Base-by-base conservation (phyloP, 1,284 basidiomycete species). In the Termitomyces sp. region DNA sequence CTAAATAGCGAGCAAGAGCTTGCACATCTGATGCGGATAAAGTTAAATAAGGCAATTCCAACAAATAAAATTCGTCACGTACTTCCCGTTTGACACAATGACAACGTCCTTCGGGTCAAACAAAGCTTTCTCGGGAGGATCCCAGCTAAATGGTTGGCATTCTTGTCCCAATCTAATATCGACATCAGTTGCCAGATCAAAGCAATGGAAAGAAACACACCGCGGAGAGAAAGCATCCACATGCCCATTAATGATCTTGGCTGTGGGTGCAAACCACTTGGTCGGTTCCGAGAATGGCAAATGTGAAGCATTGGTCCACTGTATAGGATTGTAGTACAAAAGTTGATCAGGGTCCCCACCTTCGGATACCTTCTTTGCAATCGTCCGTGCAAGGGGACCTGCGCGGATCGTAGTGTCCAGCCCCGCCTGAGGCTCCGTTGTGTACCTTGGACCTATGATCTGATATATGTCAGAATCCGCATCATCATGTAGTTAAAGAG, bases 1-100 rank as follows among this genome's bases (percentile, higher is more conserved):
- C 76, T 78, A 65, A 83, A 83, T 21, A 84, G 66, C 1, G 81
- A 78, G 65, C 82, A 84, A 21, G 82, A 83, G 61, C 79, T 82
- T 4, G 68, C 75, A 58, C 75, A 76, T 62, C 69, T 70, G 50
- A 33, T 1, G 6, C 15, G 10, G 21, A 6, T 33, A 39, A 21
- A 36, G 21, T 31, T n/a, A 38, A 9, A 38, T 36, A 41, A 55
- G 41, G 19, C 44, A 41, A 19, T 45, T 12, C 33, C 28, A 36
- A 30, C 6, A 5, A 6, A 39, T 38, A 41, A 41, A 44, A 15
- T 13, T 44, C 12, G 41, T 8, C 24, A 40, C 52, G 48, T 40
- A 66, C 72, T 75, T 70, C 53, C 80, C 81, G 58, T 84, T 83
- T n/a, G 75, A 79, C 3, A 84, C 73, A 53, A 85, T 79, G 7